Evolutionary conservation across 2,329 filamentous ascomycete genomes (phyloP).

Genomic region (Neofusicoccum sp.): DNA sequence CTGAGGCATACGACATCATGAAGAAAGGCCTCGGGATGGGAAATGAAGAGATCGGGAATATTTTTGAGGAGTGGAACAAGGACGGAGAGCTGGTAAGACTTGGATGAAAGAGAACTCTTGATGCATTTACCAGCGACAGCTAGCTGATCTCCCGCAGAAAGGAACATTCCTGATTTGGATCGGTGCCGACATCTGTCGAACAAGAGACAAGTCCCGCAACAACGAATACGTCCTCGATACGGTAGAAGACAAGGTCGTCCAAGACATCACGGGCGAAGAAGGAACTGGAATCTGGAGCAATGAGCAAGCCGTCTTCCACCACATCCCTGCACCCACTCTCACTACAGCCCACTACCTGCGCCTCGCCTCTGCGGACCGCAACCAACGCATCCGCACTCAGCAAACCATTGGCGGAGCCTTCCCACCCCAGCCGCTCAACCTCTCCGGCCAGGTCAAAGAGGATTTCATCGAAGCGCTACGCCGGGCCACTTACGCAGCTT

Average conservation of each 20-base stretch:
- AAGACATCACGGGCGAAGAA: slow-evolving; percentile 65
- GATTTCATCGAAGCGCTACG: slow-evolving; percentile 58
- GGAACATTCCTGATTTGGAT: slow-evolving; percentile 64
- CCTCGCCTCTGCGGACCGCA: slow-evolving; percentile 61
- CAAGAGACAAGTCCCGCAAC: slow-evolving; percentile 39
- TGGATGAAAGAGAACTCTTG: too few species aligned
- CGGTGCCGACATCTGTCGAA: slow-evolving; percentile 59
- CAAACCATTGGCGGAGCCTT: slow-evolving; percentile 46
- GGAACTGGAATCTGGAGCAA: slow-evolving; percentile 67
- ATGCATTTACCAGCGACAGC: too few species aligned
- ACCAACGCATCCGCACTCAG: slow-evolving; percentile 53
- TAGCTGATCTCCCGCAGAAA: slow-evolving; percentile 27
- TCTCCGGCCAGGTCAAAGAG: slow-evolving; percentile 30
- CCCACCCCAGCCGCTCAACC: slow-evolving; percentile 37
- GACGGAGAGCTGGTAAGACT: slow-evolving; percentile 53
- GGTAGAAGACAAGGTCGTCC: slow-evolving; percentile 68
- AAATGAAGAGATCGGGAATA: slow-evolving; percentile 59
- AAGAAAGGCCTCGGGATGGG: slow-evolving; percentile 54
- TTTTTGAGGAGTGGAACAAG: slow-evolving; percentile 61
- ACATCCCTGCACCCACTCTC: slow-evolving; percentile 65
- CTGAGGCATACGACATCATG: slow-evolving; percentile 66
- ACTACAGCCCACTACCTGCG: slow-evolving; percentile 62
- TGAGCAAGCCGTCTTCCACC: slow-evolving; percentile 59
- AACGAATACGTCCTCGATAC: slow-evolving; percentile 56
- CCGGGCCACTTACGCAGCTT: slow-evolving; percentile 61